Evolutionary conservation across 768 basidiomycete genomes (phyloP).

Genomic region (Psilocybe tampanensis): DNA sequence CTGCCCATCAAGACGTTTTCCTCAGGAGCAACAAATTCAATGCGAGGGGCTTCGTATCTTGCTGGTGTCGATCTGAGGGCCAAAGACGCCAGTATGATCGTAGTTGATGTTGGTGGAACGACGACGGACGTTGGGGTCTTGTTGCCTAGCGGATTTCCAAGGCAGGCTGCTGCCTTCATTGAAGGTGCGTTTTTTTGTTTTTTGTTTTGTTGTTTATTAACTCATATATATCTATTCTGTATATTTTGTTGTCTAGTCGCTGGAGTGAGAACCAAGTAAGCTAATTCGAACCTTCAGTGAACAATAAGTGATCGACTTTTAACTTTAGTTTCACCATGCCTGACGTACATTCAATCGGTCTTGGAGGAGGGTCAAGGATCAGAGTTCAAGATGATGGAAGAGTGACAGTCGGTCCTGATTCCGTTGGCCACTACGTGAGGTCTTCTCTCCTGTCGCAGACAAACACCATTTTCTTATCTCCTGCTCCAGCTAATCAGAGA

Average conservation of each 20-base stretch:
- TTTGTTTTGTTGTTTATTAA: not conserved
- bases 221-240: not conserved
- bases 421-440: slow-evolving; percentile 53
- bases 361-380: slow-evolving; percentile 66
- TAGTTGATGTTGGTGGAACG: slow-evolving; percentile 68
- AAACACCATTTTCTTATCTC: not conserved
- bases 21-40: slow-evolving; percentile 68
- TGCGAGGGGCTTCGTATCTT: slow-evolving; percentile 67
- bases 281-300: not conserved
- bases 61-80: slow-evolving; percentile 36
- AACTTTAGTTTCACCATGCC: slow-evolving; percentile 52
- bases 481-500: slow-evolving; percentile 37
- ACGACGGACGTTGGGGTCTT: slow-evolving; percentile 68
- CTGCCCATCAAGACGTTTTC: slow-evolving; percentile 67
- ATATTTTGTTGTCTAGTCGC: slow-evolving; percentile 37
- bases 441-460: not conserved
- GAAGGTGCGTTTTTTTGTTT: slow-evolving; percentile 33
- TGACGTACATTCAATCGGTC: slow-evolving; percentile 57
- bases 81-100: slow-evolving; percentile 38
- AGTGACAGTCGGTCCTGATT: slow-evolving; percentile 64
- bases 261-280: slow-evolving; percentile 56
- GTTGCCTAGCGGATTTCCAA: slow-evolving; percentile 59
- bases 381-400: slow-evolving; percentile 34
- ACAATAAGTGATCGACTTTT: not conserved
- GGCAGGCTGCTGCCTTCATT: slow-evolving; percentile 63